Conservation (phyloP, 768 basidiomycete genomes). For the Boletus tomentosulus region DNA sequence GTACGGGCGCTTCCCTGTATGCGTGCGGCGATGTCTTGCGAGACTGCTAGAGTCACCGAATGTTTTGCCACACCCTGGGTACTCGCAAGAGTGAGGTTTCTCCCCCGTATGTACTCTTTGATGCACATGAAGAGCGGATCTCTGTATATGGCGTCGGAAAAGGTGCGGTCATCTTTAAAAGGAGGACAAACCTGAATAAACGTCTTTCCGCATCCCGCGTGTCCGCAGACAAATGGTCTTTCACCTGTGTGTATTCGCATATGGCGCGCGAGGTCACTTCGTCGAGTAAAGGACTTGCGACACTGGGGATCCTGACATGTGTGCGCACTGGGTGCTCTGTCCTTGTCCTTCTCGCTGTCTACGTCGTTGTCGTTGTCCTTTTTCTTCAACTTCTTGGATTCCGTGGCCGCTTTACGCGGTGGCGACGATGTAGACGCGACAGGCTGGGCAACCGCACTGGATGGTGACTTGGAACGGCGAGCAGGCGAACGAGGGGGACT, state of each 20-base stretch:
- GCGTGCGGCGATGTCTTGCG: constrained; percentile 86
- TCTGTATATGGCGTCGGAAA: constrained; percentile 40
- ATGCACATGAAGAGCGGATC: constrained; percentile 87
- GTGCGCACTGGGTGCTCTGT: constrained; percentile 48
- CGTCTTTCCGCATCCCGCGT: constrained; percentile 77
- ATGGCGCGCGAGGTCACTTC: constrained; percentile 81
- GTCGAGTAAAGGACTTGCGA: constrained; percentile 75
- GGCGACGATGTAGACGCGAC: constrained; percentile 51
- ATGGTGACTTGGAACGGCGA: constrained; percentile 32
- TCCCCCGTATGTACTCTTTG: constrained; percentile 89
- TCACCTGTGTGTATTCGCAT: constrained; percentile 91
- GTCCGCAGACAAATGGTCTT: constrained; percentile 73
- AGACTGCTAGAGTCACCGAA: constrained; percentile 92
- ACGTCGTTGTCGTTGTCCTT: constrained; percentile 28
- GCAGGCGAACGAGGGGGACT: constrained; percentile 20
- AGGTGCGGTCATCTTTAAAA: not conserved
- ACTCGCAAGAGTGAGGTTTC: constrained; percentile 88
- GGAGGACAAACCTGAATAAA: constrained; percentile 73
- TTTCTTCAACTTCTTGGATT: constrained; percentile 26
- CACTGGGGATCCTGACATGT: constrained; percentile 71
- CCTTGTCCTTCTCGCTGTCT: constrained; percentile 36
- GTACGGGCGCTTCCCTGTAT: constrained; percentile 82
- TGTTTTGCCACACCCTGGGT: constrained; percentile 80
- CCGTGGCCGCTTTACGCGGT: constrained; percentile 20
- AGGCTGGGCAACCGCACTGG: constrained; percentile 36